A percentile compares a stretch with the other conserved stretches of the same genome.
Conservation (phyloP, 257 asterid genomes). For the Voacanga thouarsii region DNA sequence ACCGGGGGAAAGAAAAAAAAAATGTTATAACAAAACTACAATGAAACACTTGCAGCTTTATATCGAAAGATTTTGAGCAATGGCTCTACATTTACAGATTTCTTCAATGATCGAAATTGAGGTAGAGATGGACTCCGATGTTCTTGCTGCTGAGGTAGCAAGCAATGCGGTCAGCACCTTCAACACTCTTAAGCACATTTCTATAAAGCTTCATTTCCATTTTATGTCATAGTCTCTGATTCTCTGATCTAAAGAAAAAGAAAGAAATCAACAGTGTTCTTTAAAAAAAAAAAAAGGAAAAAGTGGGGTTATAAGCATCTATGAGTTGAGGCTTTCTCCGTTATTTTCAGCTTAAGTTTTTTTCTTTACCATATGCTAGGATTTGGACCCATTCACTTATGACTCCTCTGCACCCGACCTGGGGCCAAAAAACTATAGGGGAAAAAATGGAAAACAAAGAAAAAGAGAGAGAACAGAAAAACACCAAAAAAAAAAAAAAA, state of each 20-base stretch:
- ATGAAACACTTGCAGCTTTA: neutral
- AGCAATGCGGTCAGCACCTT: constrained; percentile 51
- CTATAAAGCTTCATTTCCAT: neutral
- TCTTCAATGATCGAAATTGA: constrained; percentile 96
- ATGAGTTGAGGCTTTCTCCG: no score
- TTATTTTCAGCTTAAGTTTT: no score
- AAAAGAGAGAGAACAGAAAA: no score
- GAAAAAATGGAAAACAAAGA: no score
- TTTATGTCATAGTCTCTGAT: neutral
- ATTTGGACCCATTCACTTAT: no score
- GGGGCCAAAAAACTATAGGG: no score
- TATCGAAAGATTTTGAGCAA: neutral
- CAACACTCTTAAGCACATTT: neutral
- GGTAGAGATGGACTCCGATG: constrained; percentile 89
- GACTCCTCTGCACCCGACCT: no score
- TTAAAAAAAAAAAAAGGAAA: no score
- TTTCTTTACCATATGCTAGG: no score
- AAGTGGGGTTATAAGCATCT: no score
- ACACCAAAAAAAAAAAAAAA: no score
- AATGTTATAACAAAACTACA: constrained; percentile 1
- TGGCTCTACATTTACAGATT: constrained; percentile 47
- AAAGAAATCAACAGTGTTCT: neutral
- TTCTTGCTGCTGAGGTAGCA: constrained; percentile 88
- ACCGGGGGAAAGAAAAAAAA: neutral
- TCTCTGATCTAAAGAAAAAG: neutral